These are phyloP conservation scores for Davidsoniella neocaledoniae DNA, from an alignment of 2,329 filamentous ascomycete genomes.

Conservation along the genomic window DNA sequence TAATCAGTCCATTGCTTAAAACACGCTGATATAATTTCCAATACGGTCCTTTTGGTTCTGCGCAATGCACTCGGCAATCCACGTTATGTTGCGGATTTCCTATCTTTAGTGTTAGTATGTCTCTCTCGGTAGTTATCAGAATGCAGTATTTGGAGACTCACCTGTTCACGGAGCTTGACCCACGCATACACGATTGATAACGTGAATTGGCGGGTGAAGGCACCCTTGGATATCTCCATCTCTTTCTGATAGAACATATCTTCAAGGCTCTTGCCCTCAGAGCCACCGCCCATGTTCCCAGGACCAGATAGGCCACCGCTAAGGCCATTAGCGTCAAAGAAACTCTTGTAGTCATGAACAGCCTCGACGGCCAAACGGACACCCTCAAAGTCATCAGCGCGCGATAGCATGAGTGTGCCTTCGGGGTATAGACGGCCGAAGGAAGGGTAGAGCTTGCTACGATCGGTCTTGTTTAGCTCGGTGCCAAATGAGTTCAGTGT, in stretches of 20 bases:
- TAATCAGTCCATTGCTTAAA: constrained; percentile 31
- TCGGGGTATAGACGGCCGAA: constrained; percentile 89
- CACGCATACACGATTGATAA: constrained; percentile 91
- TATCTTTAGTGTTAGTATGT: constrained; percentile 26
- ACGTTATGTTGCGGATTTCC: constrained; percentile 99
- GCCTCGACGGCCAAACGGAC: constrained; percentile 88
- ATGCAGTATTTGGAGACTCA: constrained; percentile 26
- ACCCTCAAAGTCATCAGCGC: constrained; percentile 87
- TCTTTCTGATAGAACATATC: constrained; percentile 99
- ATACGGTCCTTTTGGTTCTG: constrained; percentile 99
- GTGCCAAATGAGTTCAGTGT: constrained; percentile 98
- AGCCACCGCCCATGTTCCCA: constrained; percentile 71
- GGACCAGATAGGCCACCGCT: constrained; percentile 54
- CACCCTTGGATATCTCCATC: constrained; percentile 92
- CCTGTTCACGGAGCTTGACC: constrained; percentile 95
- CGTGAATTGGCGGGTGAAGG: constrained; percentile 92
- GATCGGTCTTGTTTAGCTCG: constrained; percentile 80
- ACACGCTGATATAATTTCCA: constrained; percentile 96
- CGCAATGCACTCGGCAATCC: constrained; percentile 98
- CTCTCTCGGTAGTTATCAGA: background rate
- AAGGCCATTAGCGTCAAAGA: constrained; percentile 82
- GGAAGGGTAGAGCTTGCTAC: constrained; percentile 87
- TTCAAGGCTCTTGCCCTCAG: constrained; percentile 79
- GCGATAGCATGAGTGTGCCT: constrained; percentile 83
- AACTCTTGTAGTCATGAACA: constrained; percentile 81